Conservation (phyloP, 2,329 filamentous ascomycete species). For the Colletotrichum nymphaeae region DNA sequence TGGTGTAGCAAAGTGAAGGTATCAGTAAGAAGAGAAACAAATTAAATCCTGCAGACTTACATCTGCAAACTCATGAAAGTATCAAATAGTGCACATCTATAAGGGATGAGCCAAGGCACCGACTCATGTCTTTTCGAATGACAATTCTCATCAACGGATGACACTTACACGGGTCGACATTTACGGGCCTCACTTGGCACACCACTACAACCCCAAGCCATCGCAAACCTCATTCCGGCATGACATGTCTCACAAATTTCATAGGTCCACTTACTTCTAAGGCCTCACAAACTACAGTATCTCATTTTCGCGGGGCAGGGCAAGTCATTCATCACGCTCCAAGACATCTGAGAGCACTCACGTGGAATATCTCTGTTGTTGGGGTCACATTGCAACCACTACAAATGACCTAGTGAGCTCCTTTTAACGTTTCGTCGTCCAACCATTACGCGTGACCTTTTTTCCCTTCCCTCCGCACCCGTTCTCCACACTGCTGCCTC, state of each 20-base stretch:
- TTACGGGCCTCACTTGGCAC: constrained; percentile 6
- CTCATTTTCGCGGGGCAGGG: neutral
- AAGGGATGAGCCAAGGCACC: neutral
- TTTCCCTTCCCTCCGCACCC: neutral
- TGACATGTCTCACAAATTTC: constrained; percentile 2
- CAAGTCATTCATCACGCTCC: constrained; percentile 23
- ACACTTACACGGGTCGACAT: constrained; percentile 29
- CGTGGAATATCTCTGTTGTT: constrained; percentile 31
- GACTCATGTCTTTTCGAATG: neutral
- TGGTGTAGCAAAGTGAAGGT: no score
- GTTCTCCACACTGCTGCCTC: neutral
- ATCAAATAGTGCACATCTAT: neutral
- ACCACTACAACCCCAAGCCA: neutral
- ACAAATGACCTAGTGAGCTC: constrained; percentile 30
- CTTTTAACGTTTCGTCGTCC: constrained; percentile 35
- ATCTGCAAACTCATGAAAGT: neutral
- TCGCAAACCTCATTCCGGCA: neutral
- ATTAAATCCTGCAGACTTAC: neutral
- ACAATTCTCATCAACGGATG: constrained; percentile 20
- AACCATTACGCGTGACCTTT: constrained; percentile 36
- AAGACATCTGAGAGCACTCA: constrained; percentile 13
- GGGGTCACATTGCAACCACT: constrained; percentile 36
- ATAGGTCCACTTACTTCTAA: no score
- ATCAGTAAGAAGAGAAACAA: neutral
- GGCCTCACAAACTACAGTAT: neutral